Conservation (phyloP, 306 rosid species). For the Potentilla sterilis region DNA sequence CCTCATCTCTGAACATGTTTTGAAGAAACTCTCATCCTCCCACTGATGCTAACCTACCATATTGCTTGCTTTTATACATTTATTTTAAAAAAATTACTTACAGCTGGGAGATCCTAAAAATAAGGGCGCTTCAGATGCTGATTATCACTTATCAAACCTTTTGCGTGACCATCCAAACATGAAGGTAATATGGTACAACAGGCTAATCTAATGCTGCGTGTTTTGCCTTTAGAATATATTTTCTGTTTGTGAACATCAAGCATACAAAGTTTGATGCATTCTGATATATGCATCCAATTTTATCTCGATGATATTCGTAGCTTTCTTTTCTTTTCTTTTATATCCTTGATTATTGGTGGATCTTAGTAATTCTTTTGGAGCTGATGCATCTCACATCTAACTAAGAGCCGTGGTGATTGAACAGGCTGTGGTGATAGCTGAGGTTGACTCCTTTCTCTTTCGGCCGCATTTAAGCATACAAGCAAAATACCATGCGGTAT, state of each 20-base stretch:
- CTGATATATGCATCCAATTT: background rate
- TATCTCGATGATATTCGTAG: background rate
- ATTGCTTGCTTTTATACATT: background rate
- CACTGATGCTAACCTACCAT: background rate
- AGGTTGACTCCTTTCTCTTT: conserved; percentile 94
- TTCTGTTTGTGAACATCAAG: background rate
- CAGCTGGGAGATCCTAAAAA: conserved; percentile 97
- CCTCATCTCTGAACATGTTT: background rate
- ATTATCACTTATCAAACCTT: conserved; percentile 81
- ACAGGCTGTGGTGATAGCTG: conserved; percentile 86
- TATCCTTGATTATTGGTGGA: background rate
- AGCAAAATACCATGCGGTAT: conserved; percentile 88
- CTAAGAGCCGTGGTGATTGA: conserved; percentile 7
- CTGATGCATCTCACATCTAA: conserved; percentile 12
- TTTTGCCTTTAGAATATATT: background rate
- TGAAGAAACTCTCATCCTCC: background rate
- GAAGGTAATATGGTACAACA: conserved; percentile 54
- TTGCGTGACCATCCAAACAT: conserved; percentile 91
- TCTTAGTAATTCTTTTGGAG: background rate
- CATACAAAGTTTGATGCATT: background rate
- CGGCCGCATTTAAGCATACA: conserved; percentile 83
- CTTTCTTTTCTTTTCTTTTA: no score
- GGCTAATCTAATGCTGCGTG: conserved; percentile 6
- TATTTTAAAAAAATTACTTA: background rate
- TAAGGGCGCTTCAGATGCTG: conserved; percentile 93